Percentiles rank a stretch among this genome's conserved stretches.
These are phyloP conservation scores for Rhizopus stolonifer DNA, from an alignment of 371 early-diverging fungal genomes.

Conservation along the genomic window DNA sequence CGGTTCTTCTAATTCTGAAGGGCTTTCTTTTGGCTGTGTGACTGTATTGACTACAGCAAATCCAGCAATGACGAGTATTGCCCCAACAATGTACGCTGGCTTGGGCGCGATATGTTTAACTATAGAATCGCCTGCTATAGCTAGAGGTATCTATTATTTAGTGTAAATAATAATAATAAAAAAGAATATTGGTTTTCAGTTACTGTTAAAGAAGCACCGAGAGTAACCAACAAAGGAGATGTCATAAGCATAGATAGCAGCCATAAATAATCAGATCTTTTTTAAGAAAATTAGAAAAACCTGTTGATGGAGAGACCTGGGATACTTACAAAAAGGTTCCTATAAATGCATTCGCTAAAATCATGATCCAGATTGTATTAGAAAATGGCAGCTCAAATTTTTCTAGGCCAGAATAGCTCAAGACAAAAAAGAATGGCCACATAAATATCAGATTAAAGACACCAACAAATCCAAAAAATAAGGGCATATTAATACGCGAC, in stretches of 20 bases:
- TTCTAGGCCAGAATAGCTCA: slow-evolving; percentile 73
- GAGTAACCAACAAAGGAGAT: slow-evolving; percentile 75
- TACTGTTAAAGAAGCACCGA: slow-evolving; percentile 75
- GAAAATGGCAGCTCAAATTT: slow-evolving; percentile 63
- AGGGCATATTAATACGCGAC: slow-evolving; percentile 68
- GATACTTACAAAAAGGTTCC: slow-evolving; percentile 67
- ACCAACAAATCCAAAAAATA: slow-evolving; percentile 85
- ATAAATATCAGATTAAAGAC: slow-evolving; percentile 69
- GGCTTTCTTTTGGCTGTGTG: too few species aligned
- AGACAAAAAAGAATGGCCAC: slow-evolving; percentile 67
- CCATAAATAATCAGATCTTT: slow-evolving; percentile 78
- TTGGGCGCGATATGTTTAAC: too few species aligned
- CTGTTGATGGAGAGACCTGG: not conserved
- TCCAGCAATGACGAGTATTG: too few species aligned
- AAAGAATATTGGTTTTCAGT: too few species aligned
- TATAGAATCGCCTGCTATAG: too few species aligned
- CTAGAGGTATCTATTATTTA: too few species aligned
- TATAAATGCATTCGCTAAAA: slow-evolving; percentile 71
- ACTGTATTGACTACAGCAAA: too few species aligned
- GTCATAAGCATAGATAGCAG: slow-evolving; percentile 78
- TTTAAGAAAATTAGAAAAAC: not conserved
- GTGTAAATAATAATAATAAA: too few species aligned
- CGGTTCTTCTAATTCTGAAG: too few species aligned
- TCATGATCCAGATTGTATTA: slow-evolving; percentile 55
- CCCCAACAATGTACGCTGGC: too few species aligned